These are phyloP conservation scores for Penicillium sp. DNA, from an alignment of 2,329 filamentous ascomycete genomes.

Conservation along the genomic window DNA sequence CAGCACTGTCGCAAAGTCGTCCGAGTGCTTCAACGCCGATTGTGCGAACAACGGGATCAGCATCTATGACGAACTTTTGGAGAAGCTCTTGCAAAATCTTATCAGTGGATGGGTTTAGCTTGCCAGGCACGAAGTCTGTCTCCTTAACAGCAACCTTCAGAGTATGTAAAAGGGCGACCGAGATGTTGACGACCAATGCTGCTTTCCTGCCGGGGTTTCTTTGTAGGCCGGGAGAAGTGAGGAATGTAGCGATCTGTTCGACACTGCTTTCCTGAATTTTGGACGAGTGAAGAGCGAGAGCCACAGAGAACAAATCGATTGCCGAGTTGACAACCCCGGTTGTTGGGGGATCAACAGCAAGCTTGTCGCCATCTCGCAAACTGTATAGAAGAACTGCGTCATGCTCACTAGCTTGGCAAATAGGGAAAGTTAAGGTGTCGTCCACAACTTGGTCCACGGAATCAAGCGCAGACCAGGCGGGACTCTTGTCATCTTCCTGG, in stretches of 20 bases:
- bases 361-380: slow-evolving; percentile 47
- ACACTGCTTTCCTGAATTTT: slow-evolving; percentile 95
- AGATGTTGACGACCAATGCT: slow-evolving; percentile 87
- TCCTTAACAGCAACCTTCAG: slow-evolving; percentile 83
- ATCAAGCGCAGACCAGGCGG: slow-evolving; percentile 41
- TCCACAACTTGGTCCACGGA: slow-evolving; percentile 41
- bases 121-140: slow-evolving; percentile 68
- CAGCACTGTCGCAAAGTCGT: slow-evolving; percentile 77
- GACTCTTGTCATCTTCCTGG: slow-evolving; percentile 58
- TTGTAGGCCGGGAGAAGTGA: slow-evolving; percentile 75
- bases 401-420: slow-evolving; percentile 82
- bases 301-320: slow-evolving; percentile 87
- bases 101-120: slow-evolving; percentile 73
- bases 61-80: slow-evolving; percentile 75
- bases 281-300: slow-evolving; percentile 80
- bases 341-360: slow-evolving; percentile 72
- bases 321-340: slow-evolving; percentile 95
- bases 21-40: slow-evolving; percentile 84
- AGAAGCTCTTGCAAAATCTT: slow-evolving; percentile 67
- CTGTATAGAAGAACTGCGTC: slow-evolving; percentile 79
- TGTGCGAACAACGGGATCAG: slow-evolving; percentile 80
- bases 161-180: slow-evolving; percentile 73
- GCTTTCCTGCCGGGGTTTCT: slow-evolving; percentile 84
- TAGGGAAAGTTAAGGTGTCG: slow-evolving; percentile 54
- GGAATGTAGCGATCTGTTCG: slow-evolving; percentile 86